phyloP scores from a whole-genome alignment of 768 basidiomycete species.

The Thelephora ganbajun region DNA sequence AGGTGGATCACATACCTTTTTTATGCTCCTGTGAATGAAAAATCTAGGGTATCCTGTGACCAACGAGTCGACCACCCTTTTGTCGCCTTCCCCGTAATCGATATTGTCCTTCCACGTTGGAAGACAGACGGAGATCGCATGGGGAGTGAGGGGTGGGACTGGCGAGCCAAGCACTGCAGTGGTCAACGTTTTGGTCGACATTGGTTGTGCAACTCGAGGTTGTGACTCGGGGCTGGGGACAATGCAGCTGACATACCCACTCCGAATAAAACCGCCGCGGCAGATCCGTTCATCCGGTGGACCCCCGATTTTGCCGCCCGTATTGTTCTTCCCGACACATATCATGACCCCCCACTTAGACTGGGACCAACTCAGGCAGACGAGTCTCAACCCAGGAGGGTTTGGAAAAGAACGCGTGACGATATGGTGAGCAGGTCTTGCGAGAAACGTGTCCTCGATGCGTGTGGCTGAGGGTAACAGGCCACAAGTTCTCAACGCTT shows the following conservation, averaged over 20 bases:
- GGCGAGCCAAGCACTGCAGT: slow-evolving; percentile 26
- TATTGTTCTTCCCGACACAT: no score
- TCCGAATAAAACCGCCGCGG: no score
- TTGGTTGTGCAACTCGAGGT: no score
- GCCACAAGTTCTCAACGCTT: slow-evolving; percentile 23
- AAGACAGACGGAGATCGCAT: slow-evolving; percentile 91
- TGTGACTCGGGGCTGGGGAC: no score
- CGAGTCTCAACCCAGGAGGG: slow-evolving; percentile 45
- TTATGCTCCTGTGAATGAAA: slow-evolving; percentile 78
- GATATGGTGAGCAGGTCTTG: slow-evolving; percentile 35
- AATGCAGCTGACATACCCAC: no score
- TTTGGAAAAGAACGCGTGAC: slow-evolving; percentile 41
- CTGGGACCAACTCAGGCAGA: slow-evolving; percentile 18
- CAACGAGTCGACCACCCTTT: slow-evolving; percentile 68
- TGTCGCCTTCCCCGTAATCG: slow-evolving; percentile 82
- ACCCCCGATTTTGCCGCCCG: no score
- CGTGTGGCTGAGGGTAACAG: slow-evolving; percentile 19
- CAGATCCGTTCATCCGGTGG: no score
- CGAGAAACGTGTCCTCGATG: slow-evolving; percentile 8
- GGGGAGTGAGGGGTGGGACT: slow-evolving; percentile 58
- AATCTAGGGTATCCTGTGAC: slow-evolving; percentile 89
- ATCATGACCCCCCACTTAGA: neutral
- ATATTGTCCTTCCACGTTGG: slow-evolving; percentile 89
- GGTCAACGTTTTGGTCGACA: neutral
- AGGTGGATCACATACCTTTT: slow-evolving; percentile 38